These are phyloP conservation scores for Penicillium salamii DNA, from an alignment of 495 filamentous ascomycete genomes.

Conservation along the genomic window DNA sequence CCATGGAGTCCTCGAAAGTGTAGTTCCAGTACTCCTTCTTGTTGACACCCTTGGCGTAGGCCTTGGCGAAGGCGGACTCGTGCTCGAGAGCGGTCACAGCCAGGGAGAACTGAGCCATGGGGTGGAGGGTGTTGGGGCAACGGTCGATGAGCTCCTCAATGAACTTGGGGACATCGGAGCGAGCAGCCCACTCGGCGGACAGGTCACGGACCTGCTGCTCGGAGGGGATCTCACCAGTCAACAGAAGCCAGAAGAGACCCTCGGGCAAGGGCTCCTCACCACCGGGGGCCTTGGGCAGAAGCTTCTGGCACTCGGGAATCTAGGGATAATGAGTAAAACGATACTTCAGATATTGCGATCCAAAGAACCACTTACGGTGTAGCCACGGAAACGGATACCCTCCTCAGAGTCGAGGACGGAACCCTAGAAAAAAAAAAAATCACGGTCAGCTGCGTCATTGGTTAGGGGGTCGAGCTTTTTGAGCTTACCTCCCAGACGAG, in stretches of 20 bases:
- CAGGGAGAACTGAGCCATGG: constrained; percentile 98
- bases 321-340: constrained; percentile 30
- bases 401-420: constrained; percentile 98
- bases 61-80: constrained; percentile 94
- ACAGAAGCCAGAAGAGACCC: constrained; percentile 99
- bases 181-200: constrained; percentile 97
- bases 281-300: constrained; percentile 93
- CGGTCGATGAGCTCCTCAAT: constrained; percentile 99
- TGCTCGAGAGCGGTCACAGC: constrained; percentile 97
- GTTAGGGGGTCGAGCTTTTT: not conserved
- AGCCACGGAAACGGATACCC: constrained; percentile 97
- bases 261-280: constrained; percentile 95
- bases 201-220: constrained; percentile 97
- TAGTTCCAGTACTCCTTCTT: constrained; percentile 99
- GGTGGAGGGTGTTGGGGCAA: constrained; percentile 96
- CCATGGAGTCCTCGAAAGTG: constrained; percentile 99
- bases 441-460: constrained; percentile 2
- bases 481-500: constrained; percentile 85
- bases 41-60: constrained; percentile 96
- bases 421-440: constrained; percentile 49
- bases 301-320: constrained; percentile 97
- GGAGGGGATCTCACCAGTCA: constrained; percentile 93
- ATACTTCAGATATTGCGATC: not conserved
- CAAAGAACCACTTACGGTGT: constrained; percentile 59
- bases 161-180: constrained; percentile 93